Evolutionary conservation across 495 filamentous ascomycete species (phyloP), one percentile per base, ranked within the genome.

Genomic region (Wilcoxina mikolae): DNA sequence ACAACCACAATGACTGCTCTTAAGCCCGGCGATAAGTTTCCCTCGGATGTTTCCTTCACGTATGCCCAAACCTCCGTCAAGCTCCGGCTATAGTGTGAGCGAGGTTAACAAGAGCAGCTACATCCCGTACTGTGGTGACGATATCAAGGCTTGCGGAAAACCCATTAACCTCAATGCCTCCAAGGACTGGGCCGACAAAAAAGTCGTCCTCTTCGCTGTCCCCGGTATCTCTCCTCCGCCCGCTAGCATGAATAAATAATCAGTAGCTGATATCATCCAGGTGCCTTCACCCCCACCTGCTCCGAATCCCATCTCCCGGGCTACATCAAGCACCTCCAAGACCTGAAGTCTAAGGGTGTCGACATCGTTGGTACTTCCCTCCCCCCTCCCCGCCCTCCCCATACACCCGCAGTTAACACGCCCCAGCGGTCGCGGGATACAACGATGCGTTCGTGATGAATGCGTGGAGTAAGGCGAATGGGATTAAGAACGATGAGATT

Each of bases 231-330:
- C 22, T 49, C 20, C 24, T 28, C 42, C 7, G 12, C 42, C 42
- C 53, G 38, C 47, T 22, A 15, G 38, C 33, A 49, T 38, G 9
- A 4, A 45, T n/a, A 11, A 24, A 11, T 18, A 39, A 12, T 53
- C 24, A 9, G 7, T 24, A 24, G 26, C 25, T 35, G 22, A n/a
- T n/a, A n/a, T n/a, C n/a, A n/a, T n/a, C n/a, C 61, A 79, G 79
- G 88, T 61, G 90, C 90, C 51, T 96, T 96, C 81, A 96, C 90
- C 38, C 90, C 90, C 35, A 83, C 85, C 61, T 96, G 90, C 78
- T 84, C 85, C 55, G 83, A 80, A 63, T 75, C 76, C 64, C 89
- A 96, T 74, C 75, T 96, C 60, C 84, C 87, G 39, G 83, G 84
- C 56, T 95, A 89, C 78, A 78, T 91, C 58, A 69, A 76, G 70